phyloP scores from a whole-genome alignment of 2,329 filamentous ascomycete genomes.

The Myriosclerotinia curreyana region DNA sequence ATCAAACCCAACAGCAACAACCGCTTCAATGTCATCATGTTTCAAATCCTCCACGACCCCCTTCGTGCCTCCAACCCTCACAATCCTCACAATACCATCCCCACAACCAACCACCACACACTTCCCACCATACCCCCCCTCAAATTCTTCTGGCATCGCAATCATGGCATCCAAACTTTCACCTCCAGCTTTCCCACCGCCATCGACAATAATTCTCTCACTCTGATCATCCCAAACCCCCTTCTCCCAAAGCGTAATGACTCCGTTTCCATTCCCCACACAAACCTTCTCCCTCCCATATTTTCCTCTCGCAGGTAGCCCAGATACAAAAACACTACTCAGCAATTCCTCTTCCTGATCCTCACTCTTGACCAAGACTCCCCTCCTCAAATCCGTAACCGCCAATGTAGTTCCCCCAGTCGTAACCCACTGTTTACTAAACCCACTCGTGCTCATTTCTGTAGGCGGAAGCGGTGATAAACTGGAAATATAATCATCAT shows the following conservation, averaged over 20 bases:
- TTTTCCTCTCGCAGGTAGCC: conserved; percentile 62
- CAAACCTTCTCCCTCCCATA: conserved; percentile 73
- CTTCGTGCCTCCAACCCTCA: conserved; percentile 69
- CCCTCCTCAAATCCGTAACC: conserved; percentile 81
- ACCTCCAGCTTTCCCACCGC: conserved; percentile 55
- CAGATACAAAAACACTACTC: conserved; percentile 74
- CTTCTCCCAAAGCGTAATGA: conserved; percentile 90
- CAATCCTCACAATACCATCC: conserved; percentile 74
- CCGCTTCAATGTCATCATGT: conserved; percentile 86
- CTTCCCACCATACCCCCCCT: conserved; percentile 59
- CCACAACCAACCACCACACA: conserved; percentile 77
- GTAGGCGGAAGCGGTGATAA: conserved; percentile 79
- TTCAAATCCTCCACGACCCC: conserved; percentile 62
- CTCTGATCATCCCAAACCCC: conserved; percentile 95
- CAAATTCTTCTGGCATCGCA: conserved; percentile 65
- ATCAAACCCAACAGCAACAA: conserved; percentile 80
- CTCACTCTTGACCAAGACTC: conserved; percentile 83
- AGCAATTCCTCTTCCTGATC: conserved; percentile 93
- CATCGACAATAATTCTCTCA: conserved; percentile 77
- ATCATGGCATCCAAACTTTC: conserved; percentile 80
- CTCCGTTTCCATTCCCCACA: conserved; percentile 72
- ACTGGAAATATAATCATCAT: conserved; percentile 90
- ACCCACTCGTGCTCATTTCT: conserved; percentile 78
- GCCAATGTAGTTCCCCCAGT: conserved; percentile 89
- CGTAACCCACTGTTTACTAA: conserved; percentile 91